Conservation (phyloP, 139 green algal species). For the Astrephomene gubernaculifera region DNA sequence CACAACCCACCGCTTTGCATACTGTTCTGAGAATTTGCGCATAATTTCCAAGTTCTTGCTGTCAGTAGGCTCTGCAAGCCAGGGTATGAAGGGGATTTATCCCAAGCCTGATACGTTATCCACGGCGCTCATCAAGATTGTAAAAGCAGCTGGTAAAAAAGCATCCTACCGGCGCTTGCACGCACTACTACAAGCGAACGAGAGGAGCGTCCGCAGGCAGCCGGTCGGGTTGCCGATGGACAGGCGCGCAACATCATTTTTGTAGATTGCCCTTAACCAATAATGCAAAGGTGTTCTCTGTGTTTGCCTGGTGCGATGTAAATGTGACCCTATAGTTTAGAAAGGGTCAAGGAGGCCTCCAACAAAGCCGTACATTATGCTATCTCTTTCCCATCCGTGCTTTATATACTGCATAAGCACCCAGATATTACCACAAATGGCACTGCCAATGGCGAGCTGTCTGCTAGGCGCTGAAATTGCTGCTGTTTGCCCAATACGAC, state of each 20-base stretch:
- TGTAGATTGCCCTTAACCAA: not conserved
- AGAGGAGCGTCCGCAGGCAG: constrained; percentile 3
- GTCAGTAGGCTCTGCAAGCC: constrained; percentile 8
- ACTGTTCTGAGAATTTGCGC: constrained; percentile 99
- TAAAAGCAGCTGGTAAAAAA: not conserved
- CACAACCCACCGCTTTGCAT: constrained; percentile 86
- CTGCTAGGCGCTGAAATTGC: too few species aligned
- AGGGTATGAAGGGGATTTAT: not conserved
- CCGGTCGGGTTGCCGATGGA: not conserved
- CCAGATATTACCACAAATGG: too few species aligned
- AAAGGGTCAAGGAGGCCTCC: too few species aligned
- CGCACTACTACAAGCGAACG: constrained; percentile 15
- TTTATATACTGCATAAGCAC: too few species aligned
- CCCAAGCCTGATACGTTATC: not conserved
- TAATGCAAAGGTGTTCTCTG: not conserved
- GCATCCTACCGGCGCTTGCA: constrained; percentile 12
- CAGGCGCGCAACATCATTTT: constrained; percentile 2
- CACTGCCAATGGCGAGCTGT: too few species aligned
- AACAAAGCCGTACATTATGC: too few species aligned
- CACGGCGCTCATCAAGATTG: not conserved
- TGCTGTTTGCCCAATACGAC: too few species aligned
- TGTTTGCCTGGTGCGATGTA: too few species aligned
- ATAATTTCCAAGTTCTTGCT: constrained; percentile 92
- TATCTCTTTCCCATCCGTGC: too few species aligned
- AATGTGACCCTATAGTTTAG: too few species aligned